Percentiles rank a stretch among this genome's conserved stretches.
These are phyloP conservation scores for Apostasia shenzhenica DNA, from an alignment of 106 monocot species.

Conservation along the genomic window DNA sequence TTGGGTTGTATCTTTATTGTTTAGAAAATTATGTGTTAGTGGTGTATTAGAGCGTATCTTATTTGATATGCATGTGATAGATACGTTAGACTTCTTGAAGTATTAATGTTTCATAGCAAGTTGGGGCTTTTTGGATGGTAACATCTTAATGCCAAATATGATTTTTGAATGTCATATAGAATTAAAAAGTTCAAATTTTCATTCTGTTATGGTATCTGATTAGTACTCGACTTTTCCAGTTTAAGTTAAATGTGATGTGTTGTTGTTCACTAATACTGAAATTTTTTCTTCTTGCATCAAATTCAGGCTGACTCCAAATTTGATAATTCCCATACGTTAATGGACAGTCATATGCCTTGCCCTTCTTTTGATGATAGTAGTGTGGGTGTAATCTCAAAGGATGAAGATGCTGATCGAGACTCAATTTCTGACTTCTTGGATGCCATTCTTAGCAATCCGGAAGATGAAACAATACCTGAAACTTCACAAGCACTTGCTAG, in stretches of 20 bases:
- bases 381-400: not conserved
- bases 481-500: not conserved
- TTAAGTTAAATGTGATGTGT: not conserved
- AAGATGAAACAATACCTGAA: constrained; percentile 1
- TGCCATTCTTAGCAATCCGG: constrained; percentile 6
- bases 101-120: no score
- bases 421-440: constrained; percentile 18
- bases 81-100: no score
- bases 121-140: no score
- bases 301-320: constrained; percentile 7
- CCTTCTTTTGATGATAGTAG: not conserved
- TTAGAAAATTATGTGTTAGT: no score
- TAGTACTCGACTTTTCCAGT: not conserved
- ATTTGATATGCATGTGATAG: no score
- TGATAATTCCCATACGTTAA: constrained; percentile 8
- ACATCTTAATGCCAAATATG: no score
- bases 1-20: no score
- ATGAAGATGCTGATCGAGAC: constrained; percentile 10
- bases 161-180: no score
- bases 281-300: not conserved
- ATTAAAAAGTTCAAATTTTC: no score
- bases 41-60: no score
- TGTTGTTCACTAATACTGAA: not conserved
- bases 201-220: not conserved
- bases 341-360: not conserved